Base-by-base conservation (phyloP, 176 grass and related monocot species). In the Hsuehochloa calcarea region DNA sequence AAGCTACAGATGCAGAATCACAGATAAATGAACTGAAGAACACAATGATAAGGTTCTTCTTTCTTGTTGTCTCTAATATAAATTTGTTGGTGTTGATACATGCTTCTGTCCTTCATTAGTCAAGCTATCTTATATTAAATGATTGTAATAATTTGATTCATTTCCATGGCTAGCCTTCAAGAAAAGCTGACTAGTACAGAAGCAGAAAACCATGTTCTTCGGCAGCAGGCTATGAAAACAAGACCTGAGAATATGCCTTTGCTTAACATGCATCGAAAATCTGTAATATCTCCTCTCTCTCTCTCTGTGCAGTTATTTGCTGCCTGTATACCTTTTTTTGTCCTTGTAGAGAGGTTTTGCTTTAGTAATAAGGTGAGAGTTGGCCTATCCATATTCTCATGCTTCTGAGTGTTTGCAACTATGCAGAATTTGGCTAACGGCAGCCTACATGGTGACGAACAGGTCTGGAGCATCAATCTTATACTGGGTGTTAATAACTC, bases 31-130 rank as follows among this genome's bases (percentile, higher is more conserved):
- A 93, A 87, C 59, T 95, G 60, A 98, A 80, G 37, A 95, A 82
- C 86, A 92, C 89, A 87, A 82, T 94, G 77, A 83, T 87, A 87
- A 98, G 93, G 96, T 98, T 92, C 73, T 75, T 87, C 3, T 64
- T 34, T 86, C 17, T 43, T 52, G 5, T 71, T 26, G 27, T 80
- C 20, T 66, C 62, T 50, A 49, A 70, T 43, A 74, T 86, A 51
- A 60, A 45, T 70, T 66, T 74, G 17, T 72, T 85, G 67, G 65
- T 90, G 74, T 47, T 62, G 75, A 50, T 82, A 50, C 70, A 54
- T 59, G 63, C 45, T 56, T 70, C 34, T 78, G 80, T 25, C 20
- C 5, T 17, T 46, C 43, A 26, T 54, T 34, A 46, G 3, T 11
- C 45, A 71, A 77, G 14, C 74, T 70, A 70, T 72, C 31, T 38